These are phyloP conservation scores for Cucumis cinereus DNA, from an alignment of 306 rosid genomes.

Conservation along the genomic window DNA sequence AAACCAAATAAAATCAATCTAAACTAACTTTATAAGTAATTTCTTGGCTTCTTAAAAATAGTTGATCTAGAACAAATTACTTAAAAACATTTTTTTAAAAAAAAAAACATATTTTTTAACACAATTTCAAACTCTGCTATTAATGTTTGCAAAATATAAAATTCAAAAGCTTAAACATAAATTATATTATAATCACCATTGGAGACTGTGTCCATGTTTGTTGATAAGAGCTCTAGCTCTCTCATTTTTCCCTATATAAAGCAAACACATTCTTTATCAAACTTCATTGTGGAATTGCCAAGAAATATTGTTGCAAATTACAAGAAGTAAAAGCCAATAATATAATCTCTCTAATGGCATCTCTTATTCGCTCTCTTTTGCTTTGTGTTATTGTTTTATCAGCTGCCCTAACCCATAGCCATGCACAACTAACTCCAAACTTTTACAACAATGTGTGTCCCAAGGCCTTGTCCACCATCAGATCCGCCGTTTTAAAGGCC, in stretches of 20 bases:
- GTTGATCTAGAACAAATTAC: too few relatives aligned
- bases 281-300: background rate
- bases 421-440: constrained; percentile 7
- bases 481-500: background rate
- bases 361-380: constrained; percentile 1
- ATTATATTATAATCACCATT: background rate
- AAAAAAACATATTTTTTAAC: too few relatives aligned
- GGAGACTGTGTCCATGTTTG: background rate
- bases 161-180: too few relatives aligned
- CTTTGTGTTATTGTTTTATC: constrained; percentile 1
- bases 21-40: too few relatives aligned
- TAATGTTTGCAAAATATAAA: too few relatives aligned
- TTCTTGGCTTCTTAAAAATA: too few relatives aligned
- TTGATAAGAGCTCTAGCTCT: background rate
- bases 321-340: background rate
- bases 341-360: constrained; percentile 8
- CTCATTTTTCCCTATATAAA: background rate
- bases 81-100: too few relatives aligned
- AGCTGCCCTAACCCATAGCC: background rate
- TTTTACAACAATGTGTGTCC: constrained; percentile 14
- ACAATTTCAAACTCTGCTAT: too few relatives aligned
- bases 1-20: too few relatives aligned
- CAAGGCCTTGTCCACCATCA: constrained; percentile 10
- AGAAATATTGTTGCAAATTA: background rate
- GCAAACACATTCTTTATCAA: background rate